Conservation (phyloP, 257 asterid genomes). For the Anisodus acutangulus region DNA sequence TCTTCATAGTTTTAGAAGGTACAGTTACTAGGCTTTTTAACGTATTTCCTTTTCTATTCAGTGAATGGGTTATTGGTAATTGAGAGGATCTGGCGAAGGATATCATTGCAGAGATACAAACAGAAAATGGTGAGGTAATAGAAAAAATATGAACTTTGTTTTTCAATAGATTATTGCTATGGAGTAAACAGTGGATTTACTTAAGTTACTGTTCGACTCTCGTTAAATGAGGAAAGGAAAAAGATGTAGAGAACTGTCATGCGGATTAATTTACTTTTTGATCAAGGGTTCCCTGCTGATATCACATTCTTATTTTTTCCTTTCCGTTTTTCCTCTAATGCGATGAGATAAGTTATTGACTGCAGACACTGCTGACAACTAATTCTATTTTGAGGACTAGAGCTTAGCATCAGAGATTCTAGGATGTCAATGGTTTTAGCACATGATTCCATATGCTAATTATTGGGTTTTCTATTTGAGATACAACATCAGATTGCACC, state of each 20-base stretch:
- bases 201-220: background rate
- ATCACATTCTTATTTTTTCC: background rate
- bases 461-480: constrained; percentile 1
- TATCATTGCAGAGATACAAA: constrained; percentile 84
- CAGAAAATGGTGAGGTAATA: constrained; percentile 97
- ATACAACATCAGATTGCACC: constrained; percentile 17
- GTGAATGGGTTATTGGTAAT: constrained; percentile 99
- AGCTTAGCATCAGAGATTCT: constrained; percentile 17
- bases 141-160: background rate
- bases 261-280: constrained; percentile 17
- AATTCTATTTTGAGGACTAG: constrained; percentile 13
- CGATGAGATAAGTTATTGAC: background rate
- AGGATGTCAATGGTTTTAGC: background rate
- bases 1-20: background rate
- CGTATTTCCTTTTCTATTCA: constrained; percentile 40
- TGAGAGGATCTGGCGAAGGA: constrained; percentile 93
- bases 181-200: background rate
- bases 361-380: constrained; percentile 13
- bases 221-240: constrained; percentile 7
- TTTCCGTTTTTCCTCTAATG: constrained; percentile 1
- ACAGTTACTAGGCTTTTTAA: background rate
- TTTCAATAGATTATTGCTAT: constrained; percentile 17
- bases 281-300: background rate
- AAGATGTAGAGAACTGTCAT: constrained; percentile 17
- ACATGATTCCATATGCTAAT: constrained; percentile 11